Evolutionary conservation across 1,139 yeast genomes (phyloP).

Genomic region (Lodderomyces oxycetoniae): DNA sequence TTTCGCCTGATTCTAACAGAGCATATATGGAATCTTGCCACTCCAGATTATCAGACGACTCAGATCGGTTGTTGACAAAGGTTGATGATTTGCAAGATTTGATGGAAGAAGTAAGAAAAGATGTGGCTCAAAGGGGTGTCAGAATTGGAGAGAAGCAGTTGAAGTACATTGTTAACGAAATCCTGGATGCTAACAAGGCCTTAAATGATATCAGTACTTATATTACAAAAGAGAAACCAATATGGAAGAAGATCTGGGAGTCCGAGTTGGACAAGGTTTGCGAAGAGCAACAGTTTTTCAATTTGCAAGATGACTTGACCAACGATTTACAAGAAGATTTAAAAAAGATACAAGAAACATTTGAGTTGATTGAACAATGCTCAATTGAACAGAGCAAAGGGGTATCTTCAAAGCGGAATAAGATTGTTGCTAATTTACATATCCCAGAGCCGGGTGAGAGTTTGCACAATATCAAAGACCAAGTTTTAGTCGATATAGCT

Average conservation of each 20-base stretch:
- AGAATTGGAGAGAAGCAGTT: constrained; percentile 75
- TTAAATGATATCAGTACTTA: constrained; percentile 55
- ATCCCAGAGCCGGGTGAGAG: constrained; percentile 67
- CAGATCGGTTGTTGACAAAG: constrained; percentile 67
- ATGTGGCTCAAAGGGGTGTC: constrained; percentile 89
- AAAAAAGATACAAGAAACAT: constrained; percentile 75
- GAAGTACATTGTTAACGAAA: constrained; percentile 60
- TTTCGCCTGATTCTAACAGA: constrained; percentile 49
- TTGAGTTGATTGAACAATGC: constrained; percentile 74
- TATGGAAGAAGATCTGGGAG: constrained; percentile 93
- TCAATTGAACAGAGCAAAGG: constrained; percentile 64
- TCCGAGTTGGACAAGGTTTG: constrained; percentile 83
- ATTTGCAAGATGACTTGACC: constrained; percentile 81
- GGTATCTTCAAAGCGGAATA: constrained; percentile 24
- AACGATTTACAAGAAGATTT: constrained; percentile 78
- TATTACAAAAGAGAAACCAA: constrained; percentile 66
- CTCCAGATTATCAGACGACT: constrained; percentile 65
- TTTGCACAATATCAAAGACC: constrained; percentile 66
- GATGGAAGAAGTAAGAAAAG: constrained; percentile 85
- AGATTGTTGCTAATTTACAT: constrained; percentile 35
- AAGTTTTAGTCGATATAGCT: constrained; percentile 73
- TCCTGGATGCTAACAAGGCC: constrained; percentile 50
- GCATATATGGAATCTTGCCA: constrained; percentile 77
- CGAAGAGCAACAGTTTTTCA: constrained; percentile 89
- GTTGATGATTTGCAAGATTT: constrained; percentile 92